These are phyloP conservation scores for Lipomyces yamadae DNA, from an alignment of 805 yeast species.

Conservation along the genomic window DNA sequence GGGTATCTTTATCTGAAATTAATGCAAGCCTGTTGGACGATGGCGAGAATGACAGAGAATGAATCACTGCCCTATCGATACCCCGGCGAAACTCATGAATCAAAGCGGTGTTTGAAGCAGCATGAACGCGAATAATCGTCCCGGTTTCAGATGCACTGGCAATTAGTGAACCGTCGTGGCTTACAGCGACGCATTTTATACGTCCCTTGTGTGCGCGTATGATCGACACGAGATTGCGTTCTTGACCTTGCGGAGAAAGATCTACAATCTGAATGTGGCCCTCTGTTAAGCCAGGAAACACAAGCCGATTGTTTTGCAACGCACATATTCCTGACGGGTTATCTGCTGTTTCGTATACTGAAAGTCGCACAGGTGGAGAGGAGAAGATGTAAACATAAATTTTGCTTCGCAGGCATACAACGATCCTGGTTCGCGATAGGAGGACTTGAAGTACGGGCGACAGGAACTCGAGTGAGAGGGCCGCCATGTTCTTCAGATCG, in stretches of 20 bases:
- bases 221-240: conserved; percentile 65
- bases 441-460: conserved; percentile 75
- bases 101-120: conserved; percentile 68
- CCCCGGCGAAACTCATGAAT: conserved; percentile 91
- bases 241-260: conserved; percentile 67
- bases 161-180: conserved; percentile 65
- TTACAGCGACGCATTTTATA: conserved; percentile 66
- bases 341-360: conserved; percentile 65
- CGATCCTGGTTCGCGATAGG: conserved; percentile 73
- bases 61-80: conserved; percentile 78
- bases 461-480: conserved; percentile 74
- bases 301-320: conserved; percentile 58
- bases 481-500: conserved; percentile 76
- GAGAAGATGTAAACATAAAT: conserved; percentile 80
- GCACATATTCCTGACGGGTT: conserved; percentile 71
- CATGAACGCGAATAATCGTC: conserved; percentile 75
- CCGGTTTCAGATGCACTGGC: conserved; percentile 87
- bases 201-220: conserved; percentile 76
- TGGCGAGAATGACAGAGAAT: conserved; percentile 83
- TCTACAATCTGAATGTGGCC: conserved; percentile 86
- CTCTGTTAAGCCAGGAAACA: conserved; percentile 73
- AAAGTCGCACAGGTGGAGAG: conserved; percentile 72
- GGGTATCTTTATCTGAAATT: conserved; percentile 83
- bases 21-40: conserved; percentile 79
- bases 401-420: conserved; percentile 69